phyloP scores from a whole-genome alignment of 2,329 filamentous ascomycete species.

The Colletotrichum caudatum region DNA sequence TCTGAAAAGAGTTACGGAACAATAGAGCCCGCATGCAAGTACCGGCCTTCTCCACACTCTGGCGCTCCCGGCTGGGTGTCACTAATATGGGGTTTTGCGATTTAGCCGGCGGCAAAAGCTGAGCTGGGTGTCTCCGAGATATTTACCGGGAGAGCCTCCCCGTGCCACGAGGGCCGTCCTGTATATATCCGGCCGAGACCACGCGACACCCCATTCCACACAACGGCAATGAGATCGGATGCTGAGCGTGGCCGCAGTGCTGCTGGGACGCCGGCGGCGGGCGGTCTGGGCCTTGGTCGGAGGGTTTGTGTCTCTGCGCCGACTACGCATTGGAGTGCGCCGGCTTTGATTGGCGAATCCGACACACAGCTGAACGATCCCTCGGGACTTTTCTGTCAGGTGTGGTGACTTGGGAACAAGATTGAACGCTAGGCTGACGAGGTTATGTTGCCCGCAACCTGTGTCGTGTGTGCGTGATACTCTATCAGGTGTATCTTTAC shows the following conservation, averaged over 20 bases:
- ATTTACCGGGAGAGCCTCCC: constrained; percentile 16
- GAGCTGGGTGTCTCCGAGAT: background rate
- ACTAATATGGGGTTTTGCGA: background rate
- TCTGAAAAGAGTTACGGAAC: constrained; percentile 22
- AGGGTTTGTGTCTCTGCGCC: too few species aligned
- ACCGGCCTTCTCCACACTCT: background rate
- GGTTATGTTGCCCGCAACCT: too few species aligned
- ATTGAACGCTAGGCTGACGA: too few species aligned
- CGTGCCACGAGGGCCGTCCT: background rate
- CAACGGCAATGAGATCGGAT: background rate
- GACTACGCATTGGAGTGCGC: background rate
- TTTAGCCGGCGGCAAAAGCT: constrained; percentile 32
- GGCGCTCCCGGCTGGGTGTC: too few species aligned
- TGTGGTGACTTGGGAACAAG: too few species aligned
- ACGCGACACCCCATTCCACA: constrained; percentile 1
- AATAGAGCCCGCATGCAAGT: constrained; percentile 23
- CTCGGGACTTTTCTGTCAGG: too few species aligned
- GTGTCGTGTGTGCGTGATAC: too few species aligned
- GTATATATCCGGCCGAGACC: constrained; percentile 17
- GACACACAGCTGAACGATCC: background rate
- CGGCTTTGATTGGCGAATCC: background rate
- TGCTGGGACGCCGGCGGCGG: background rate
- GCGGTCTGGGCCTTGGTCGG: background rate
- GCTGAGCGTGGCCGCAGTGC: background rate
- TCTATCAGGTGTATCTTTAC: too few species aligned